These are phyloP conservation scores for Echria macrotheca DNA, from an alignment of 495 filamentous ascomycete species.

Conservation along the genomic window DNA sequence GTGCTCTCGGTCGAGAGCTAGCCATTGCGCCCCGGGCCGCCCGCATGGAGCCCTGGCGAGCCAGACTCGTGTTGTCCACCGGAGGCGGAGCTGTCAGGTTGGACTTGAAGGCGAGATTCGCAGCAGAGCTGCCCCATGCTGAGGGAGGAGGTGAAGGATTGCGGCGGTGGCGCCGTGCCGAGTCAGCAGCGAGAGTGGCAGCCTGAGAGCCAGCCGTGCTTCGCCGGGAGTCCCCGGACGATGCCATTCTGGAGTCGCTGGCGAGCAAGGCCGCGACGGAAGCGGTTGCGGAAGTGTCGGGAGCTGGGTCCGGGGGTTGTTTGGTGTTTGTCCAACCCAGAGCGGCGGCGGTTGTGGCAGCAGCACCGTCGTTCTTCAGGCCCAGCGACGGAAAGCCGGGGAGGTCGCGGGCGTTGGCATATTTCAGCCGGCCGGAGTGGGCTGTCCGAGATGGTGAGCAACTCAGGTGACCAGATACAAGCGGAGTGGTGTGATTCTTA, in stretches of 20 bases:
- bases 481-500: constrained; percentile 3
- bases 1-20: constrained; percentile 55
- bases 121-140: constrained; percentile 52
- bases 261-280: constrained; percentile 63
- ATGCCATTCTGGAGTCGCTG: constrained; percentile 59
- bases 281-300: constrained; percentile 49
- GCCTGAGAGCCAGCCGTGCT: constrained; percentile 65
- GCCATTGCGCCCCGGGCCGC: constrained; percentile 73
- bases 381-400: constrained; percentile 62
- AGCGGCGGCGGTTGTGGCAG: constrained; percentile 66
- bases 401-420: constrained; percentile 61
- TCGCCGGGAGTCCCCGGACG: constrained; percentile 46
- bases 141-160: constrained; percentile 33
- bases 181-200: constrained; percentile 58
- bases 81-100: constrained; percentile 12
- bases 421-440: constrained; percentile 54
- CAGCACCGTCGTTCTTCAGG: constrained; percentile 55
- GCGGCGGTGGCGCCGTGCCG: constrained; percentile 50
- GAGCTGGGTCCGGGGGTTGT: constrained; percentile 55
- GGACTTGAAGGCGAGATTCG: constrained; percentile 48
- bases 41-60: constrained; percentile 53
- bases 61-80: constrained; percentile 11
- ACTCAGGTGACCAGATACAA: too few species aligned
- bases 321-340: constrained; percentile 67
- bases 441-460: too few species aligned